These are phyloP conservation scores for Scedosporium dehoogii DNA, from an alignment of 2,329 filamentous ascomycete species.

Conservation along the genomic window DNA sequence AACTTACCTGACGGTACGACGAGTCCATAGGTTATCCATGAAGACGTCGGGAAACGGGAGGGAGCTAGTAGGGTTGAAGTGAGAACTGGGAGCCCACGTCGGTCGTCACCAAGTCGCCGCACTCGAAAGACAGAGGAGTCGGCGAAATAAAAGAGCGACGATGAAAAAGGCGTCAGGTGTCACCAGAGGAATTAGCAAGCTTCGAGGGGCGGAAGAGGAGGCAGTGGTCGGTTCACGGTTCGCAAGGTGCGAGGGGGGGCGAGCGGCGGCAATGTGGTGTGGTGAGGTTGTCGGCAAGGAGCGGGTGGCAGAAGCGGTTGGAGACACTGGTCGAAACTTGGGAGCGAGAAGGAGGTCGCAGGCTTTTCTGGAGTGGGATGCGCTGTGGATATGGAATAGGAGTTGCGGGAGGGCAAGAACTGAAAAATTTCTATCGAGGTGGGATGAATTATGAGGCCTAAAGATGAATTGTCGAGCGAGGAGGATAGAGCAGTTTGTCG, in stretches of 20 bases:
- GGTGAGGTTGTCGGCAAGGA: neutral
- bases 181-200: neutral
- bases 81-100: neutral
- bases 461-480: neutral
- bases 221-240: neutral
- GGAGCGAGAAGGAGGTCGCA: neutral
- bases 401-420: neutral
- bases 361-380: neutral
- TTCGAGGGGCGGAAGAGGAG: neutral
- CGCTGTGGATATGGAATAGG: neutral
- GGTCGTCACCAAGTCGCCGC: slow-evolving; percentile 7
- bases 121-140: neutral
- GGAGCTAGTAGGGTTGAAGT: neutral
- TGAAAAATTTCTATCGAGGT: neutral
- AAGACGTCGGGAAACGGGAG: neutral
- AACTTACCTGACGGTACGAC: slow-evolving; percentile 65
- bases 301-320: too few relatives aligned
- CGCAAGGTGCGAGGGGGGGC: too few relatives aligned
- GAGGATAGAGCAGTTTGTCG: neutral
- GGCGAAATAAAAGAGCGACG: neutral
- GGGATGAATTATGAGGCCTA: neutral
- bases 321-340: neutral
- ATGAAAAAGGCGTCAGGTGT: neutral
- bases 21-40: slow-evolving; percentile 66
- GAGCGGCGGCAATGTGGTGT: neutral